Evolutionary conservation across 73 alveolate genomes (phyloP).

Genomic region (Blepharisma stoltei): DNA sequence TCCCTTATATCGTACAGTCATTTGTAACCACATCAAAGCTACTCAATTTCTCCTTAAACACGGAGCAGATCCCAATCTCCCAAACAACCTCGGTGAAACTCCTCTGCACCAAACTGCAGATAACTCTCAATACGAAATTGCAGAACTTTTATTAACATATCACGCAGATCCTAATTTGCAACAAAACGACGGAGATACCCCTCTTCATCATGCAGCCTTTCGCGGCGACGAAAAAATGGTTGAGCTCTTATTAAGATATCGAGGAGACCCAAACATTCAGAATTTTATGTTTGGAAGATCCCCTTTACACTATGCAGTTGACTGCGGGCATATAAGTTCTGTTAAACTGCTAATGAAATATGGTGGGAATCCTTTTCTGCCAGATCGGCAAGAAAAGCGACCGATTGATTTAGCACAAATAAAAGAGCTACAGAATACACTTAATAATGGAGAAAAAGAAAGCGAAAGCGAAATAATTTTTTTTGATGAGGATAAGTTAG

Average conservation of each 20-base stretch:
- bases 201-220: slow-evolving; percentile 34
- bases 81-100: slow-evolving; percentile 29
- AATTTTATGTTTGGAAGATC: slow-evolving; percentile 19
- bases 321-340: not conserved
- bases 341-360: slow-evolving; percentile 16
- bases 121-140: slow-evolving; percentile 21
- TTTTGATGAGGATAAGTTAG: too few relatives aligned
- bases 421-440: too few relatives aligned
- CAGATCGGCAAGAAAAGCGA: slow-evolving; percentile 26
- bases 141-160: not conserved
- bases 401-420: not conserved
- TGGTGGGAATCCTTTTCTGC: not conserved
- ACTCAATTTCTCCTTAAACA: slow-evolving; percentile 16
- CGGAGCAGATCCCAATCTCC: slow-evolving; percentile 33
- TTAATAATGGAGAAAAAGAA: too few relatives aligned
- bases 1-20: slow-evolving; percentile 29
- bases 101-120: slow-evolving; percentile 29
- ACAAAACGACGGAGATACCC: slow-evolving; percentile 33
- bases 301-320: slow-evolving; percentile 27
- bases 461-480: too few relatives aligned
- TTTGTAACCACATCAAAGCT: slow-evolving; percentile 28
- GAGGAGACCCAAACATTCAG: slow-evolving; percentile 27
- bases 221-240: slow-evolving; percentile 16
- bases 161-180: slow-evolving; percentile 28
- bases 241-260: not conserved